Conservation (phyloP, 805 yeast species). For the Candida broadrunensis region DNA sequence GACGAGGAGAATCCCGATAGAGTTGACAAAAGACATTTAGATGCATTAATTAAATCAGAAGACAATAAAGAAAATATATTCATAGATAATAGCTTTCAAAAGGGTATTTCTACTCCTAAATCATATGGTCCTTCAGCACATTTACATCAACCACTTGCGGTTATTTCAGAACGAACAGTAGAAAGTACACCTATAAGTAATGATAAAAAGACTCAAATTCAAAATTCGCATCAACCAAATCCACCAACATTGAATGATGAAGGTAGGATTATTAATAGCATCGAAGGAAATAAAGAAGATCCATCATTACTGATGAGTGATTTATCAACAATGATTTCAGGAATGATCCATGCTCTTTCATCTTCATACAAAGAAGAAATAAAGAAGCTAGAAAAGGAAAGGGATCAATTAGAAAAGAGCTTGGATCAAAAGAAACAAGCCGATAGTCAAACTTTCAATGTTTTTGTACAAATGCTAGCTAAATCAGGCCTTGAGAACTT, state of each 20-base stretch:
- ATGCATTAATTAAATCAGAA: constrained; percentile 15
- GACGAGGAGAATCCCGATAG: constrained; percentile 28
- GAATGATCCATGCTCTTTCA: constrained; percentile 47
- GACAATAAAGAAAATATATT: constrained; percentile 51
- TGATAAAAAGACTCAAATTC: constrained; percentile 3
- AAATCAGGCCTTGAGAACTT: constrained; percentile 27
- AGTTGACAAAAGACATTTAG: constrained; percentile 33
- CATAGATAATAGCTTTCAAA: constrained; percentile 30
- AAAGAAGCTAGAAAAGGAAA: constrained; percentile 33
- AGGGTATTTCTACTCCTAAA: constrained; percentile 30
- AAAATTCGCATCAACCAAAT: constrained; percentile 20
- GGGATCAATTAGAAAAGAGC: constrained; percentile 48
- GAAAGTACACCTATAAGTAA: constrained; percentile 23
- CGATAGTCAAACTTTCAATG: constrained; percentile 26
- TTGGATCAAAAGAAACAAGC: constrained; percentile 50
- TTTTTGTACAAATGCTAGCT: constrained; percentile 22
- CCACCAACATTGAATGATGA: constrained; percentile 33
- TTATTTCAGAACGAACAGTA: constrained; percentile 28
- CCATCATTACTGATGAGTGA: constrained; percentile 28
- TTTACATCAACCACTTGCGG: constrained; percentile 25
- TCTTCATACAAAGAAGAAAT: constrained; percentile 54
- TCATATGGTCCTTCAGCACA: constrained; percentile 3
- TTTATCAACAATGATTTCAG: constrained; percentile 30
- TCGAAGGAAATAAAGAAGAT: constrained; percentile 2
- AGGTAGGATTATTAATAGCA: constrained; percentile 20